Base-by-base conservation (phyloP, 306 rosid species). In the Coriaria nepalensis region DNA sequence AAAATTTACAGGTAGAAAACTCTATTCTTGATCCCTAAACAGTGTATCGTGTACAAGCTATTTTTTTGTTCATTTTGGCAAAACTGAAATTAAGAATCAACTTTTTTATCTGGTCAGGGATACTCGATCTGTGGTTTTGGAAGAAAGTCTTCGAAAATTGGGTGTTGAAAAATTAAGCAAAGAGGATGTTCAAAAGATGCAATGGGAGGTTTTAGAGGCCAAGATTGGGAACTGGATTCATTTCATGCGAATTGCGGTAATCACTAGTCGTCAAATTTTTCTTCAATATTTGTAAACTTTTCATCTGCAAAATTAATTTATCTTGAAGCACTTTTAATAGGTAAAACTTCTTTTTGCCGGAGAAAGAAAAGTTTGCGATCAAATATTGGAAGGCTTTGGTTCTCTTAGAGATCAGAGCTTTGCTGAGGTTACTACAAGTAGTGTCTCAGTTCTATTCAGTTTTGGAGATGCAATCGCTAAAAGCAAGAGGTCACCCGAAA, bases 191-290 rank as follows among this genome's bases (percentile, higher is more conserved):
- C 95, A 90, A 63, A 90, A 77, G 80, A 79, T 85, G 75, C 93
- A 76, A 49, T 85, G 95, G 98, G 98, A 90, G 76, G 78, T 81
- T 69, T 79, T 90, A 72, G 95, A 90, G 72, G 98, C 98, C 56
- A 90, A 90, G 77, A 85, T 90, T 51, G 98, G 98, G 68, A 85
- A 79, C 65, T 90, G 98, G 98, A 85, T 90, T 68, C 98, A 85
- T 73, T 85, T 73, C 72, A 90, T 90, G 98, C 98, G 92, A 51
- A 90, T 90, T 64, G 95, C 95, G 49, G 98, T 90, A 71, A 77
- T 82, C 43, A 52, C n/a, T 43, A 64, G 43, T 37, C 59, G 51
- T 38, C 53, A 51, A 1, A 20, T 1, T 20, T 49, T 47, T 59
- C 5, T 53, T 33, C 35, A 57, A 35, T 6, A 36, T 33, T 37